Evolutionary conservation across 805 yeast species (phyloP).

Genomic region (Scheffersomyces coipomensis): DNA sequence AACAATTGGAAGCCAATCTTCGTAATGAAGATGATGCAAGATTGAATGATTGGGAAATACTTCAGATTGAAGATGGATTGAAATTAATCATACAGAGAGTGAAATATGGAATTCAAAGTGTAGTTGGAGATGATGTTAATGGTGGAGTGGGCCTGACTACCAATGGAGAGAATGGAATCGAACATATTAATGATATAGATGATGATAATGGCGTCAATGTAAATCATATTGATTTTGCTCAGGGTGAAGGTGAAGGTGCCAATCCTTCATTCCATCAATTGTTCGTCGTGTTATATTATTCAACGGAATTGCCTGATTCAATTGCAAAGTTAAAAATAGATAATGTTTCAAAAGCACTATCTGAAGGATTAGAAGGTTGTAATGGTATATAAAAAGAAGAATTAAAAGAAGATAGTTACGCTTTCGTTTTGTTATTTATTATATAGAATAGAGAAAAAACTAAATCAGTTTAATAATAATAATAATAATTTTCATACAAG

Average conservation of each 20-base stretch:
- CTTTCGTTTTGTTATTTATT: no score
- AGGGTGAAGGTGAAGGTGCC: neutral
- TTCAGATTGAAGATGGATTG: slow-evolving; percentile 27
- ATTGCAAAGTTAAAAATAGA: slow-evolving; percentile 37
- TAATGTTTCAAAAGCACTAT: slow-evolving; percentile 25
- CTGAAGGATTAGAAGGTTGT: slow-evolving; percentile 34
- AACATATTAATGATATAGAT: neutral
- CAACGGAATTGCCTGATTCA: slow-evolving; percentile 21
- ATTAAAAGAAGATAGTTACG: no score
- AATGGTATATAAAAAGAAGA: neutral
- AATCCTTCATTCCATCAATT: slow-evolving; percentile 7
- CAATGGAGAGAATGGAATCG: slow-evolving; percentile 2
- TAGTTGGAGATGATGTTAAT: neutral
- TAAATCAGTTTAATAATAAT: no score
- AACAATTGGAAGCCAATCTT: slow-evolving; percentile 13
- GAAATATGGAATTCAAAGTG: slow-evolving; percentile 3
- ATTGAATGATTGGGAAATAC: slow-evolving; percentile 23
- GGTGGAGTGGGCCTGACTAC: slow-evolving; percentile 2
- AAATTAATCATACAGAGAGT: slow-evolving; percentile 23
- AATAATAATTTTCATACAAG: no score
- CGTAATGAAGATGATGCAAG: slow-evolving; percentile 1
- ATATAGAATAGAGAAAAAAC: no score
- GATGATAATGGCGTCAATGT: slow-evolving; percentile 2
- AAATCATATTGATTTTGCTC: slow-evolving; percentile 2
- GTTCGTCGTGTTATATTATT: slow-evolving; percentile 33